phyloP scores from a whole-genome alignment of 1,284 basidiomycete genomes.

The Schizopora paradoxa region DNA sequence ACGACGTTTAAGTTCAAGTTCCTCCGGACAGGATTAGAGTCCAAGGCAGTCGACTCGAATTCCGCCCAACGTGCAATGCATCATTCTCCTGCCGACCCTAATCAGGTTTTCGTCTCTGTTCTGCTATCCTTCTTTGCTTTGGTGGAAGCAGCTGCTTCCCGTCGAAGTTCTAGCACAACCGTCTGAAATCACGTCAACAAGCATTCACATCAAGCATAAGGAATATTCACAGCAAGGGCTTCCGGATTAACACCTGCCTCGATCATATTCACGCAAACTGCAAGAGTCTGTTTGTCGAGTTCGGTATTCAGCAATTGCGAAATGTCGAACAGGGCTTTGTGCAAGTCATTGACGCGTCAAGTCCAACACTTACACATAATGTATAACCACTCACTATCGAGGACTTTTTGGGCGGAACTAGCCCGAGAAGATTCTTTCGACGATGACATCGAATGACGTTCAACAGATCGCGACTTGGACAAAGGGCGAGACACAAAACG shows the following conservation, averaged over 20 bases:
- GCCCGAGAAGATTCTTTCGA: conserved; percentile 55
- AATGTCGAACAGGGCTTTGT: conserved; percentile 71
- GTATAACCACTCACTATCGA: conserved; percentile 57
- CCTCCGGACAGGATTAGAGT: no score
- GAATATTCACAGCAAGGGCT: conserved; percentile 67
- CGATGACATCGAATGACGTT: conserved; percentile 16
- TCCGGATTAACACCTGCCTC: conserved; percentile 83
- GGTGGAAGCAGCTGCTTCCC: conserved; percentile 50
- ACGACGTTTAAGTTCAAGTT: no score
- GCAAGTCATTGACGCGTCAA: conserved; percentile 3
- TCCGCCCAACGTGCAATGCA: neutral
- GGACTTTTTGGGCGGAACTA: conserved; percentile 70
- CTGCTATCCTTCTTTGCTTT: no score
- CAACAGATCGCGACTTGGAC: neutral
- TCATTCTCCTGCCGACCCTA: neutral
- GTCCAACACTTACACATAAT: neutral
- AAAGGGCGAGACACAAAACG: conserved; percentile 2
- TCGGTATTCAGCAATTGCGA: conserved; percentile 79
- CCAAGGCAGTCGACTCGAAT: neutral
- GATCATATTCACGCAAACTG: conserved; percentile 78
- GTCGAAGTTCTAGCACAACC: conserved; percentile 68
- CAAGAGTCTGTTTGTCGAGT: conserved; percentile 77
- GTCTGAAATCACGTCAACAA: conserved; percentile 38
- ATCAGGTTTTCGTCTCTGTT: conserved; percentile 19
- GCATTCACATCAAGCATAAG: neutral